Evolutionary conservation across 306 rosid species (phyloP).

Genomic region (Malus asiatica): DNA sequence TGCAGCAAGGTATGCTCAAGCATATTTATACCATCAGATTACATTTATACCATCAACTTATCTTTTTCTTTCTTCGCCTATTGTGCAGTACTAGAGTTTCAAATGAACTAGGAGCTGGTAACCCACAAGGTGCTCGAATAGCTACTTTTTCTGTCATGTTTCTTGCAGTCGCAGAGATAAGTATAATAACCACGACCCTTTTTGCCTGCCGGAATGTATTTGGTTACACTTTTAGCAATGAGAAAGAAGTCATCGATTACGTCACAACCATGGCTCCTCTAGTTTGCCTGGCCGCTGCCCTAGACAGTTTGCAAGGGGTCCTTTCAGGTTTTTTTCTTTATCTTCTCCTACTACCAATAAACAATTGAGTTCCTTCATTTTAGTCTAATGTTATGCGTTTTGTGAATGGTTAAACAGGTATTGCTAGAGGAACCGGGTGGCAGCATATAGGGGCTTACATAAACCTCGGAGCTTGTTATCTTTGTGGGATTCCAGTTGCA

Average conservation of each 20-base stretch:
- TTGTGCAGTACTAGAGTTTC: constrained; percentile 53
- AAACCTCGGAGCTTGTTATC: constrained; percentile 62
- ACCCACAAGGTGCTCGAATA: constrained; percentile 41
- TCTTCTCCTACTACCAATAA: not conserved
- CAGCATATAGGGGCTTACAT: constrained; percentile 63
- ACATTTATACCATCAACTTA: not conserved
- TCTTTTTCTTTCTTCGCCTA: not conserved
- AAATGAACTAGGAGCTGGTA: constrained; percentile 75
- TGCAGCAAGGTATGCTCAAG: constrained; percentile 12
- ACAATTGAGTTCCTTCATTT: not conserved
- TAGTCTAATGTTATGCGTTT: not conserved
- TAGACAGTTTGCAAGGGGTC: constrained; percentile 59
- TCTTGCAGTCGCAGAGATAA: constrained; percentile 32
- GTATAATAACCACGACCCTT: constrained; percentile 30
- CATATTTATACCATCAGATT: too few relatives aligned
- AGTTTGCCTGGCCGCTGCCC: constrained; percentile 33
- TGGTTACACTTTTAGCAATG: constrained; percentile 58
- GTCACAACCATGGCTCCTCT: constrained; percentile 64
- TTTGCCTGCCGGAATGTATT: constrained; percentile 37
- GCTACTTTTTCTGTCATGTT: constrained; percentile 40
- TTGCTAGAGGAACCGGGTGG: constrained; percentile 81
- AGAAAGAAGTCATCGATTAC: constrained; percentile 57
- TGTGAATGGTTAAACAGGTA: constrained; percentile 25
- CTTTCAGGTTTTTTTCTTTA: constrained; percentile 41
- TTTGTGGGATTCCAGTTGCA: constrained; percentile 69